Conservation (phyloP, 305 asterid genomes). For the Petunia hybrid region DNA sequence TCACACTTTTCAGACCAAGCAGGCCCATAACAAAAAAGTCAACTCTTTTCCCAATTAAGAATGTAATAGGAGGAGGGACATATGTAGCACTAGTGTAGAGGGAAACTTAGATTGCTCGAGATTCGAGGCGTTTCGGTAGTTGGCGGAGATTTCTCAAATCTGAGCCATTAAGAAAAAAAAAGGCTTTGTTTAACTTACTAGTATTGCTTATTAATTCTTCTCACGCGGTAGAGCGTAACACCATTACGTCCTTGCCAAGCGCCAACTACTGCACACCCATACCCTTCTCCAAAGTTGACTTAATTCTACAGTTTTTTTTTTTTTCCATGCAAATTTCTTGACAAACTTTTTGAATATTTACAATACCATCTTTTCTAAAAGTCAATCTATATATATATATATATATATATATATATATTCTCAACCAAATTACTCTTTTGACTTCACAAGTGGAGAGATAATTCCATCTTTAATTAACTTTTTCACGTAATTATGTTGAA, state of each 20-base stretch:
- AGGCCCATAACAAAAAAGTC: constrained; percentile 38
- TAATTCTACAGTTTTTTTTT: too few relatives aligned
- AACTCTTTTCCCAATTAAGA: neutral
- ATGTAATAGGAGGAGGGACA: neutral
- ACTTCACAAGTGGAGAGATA: too few relatives aligned
- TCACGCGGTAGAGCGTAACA: neutral
- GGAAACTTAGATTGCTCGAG: neutral
- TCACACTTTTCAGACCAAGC: constrained; percentile 56
- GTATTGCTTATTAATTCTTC: neutral
- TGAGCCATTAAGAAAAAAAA: neutral
- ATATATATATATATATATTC: too few relatives aligned
- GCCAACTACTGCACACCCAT: neutral
- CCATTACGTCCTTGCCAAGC: neutral
- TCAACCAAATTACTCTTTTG: too few relatives aligned
- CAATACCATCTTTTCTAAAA: too few relatives aligned
- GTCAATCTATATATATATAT: too few relatives aligned
- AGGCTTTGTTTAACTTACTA: neutral
- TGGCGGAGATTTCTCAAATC: neutral
- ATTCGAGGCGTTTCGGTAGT: neutral
- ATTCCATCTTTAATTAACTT: too few relatives aligned
- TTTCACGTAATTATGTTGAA: too few relatives aligned
- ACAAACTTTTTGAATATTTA: too few relatives aligned
- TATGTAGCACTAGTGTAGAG: neutral
- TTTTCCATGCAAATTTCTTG: too few relatives aligned
- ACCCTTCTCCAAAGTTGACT: neutral